Base-by-base conservation (phyloP, 495 filamentous ascomycete species). In the Peziza echinospora region DNA sequence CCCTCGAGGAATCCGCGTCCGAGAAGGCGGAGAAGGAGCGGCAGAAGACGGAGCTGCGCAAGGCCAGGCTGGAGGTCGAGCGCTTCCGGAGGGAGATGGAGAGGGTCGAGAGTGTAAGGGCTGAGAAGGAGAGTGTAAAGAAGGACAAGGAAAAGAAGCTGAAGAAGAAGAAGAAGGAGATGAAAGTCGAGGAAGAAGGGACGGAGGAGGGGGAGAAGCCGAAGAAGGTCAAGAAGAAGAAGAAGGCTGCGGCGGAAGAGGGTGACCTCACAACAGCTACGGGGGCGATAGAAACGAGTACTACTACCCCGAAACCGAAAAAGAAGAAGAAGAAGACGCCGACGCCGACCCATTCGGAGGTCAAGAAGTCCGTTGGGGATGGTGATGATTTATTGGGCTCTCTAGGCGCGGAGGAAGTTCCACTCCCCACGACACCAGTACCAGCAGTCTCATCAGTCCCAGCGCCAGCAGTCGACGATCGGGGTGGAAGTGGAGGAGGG, bases 21-120 rank as follows among this genome's bases (percentile, higher is more conserved):
- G 86, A 96, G 64, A 64, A 79, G 9, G 76, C 69, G 5, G 64
- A 84, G 23, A 76, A 93, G 5, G 81, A 75, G 65, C 86, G 78
- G 62, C 87, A 82, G 64, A 78, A 74, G 59, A 78, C 71, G 60
- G 73, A 71, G 59, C 58, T 58, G 25, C n/a, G 30, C 8, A 43
- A 25, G 3, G 44, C 25, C 6, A 34, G 43, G 3, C 34, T 44
- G 5, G 51, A 49, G 6, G 49, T 47, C 7, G 51, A 43, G 30
- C 48, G 47, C 8, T 60, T 57, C 10, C 63, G 59, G 53, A 61
- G 59, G 51, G 63, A 62, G 48, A 62, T 58, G 51, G 60, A 52
- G 44, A 52, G 51, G 48, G 56, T 53, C 43, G 48, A 57, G 39
- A 46, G 37, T 21, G 54, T 53, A 23, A 53, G 49, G 43, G 16